Evolutionary conservation across 2,329 filamentous ascomycete genomes (phyloP), one percentile per base, ranked within the genome.

Genomic region (Penicillium sp.): DNA sequence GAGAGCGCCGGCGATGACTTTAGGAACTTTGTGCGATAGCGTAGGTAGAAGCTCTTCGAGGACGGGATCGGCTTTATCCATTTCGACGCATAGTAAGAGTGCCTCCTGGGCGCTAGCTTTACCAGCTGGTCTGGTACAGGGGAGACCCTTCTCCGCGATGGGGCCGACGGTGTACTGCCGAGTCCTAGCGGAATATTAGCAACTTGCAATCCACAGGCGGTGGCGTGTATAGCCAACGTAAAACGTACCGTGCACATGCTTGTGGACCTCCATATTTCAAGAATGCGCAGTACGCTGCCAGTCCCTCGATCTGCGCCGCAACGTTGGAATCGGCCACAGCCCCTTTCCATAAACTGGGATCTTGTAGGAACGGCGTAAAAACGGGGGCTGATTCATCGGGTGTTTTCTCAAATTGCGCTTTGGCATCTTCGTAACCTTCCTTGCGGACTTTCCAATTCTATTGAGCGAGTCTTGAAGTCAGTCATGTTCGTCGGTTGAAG

Each of bases 361-460:
- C 94, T 69, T 88, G 85, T 56, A 94, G 75, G 67, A 97, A 99
- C 1, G 93, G 90, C 63, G 85, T 83, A 65, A 99, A 96, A 33
- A 86, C 86, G 12, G 91, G 86, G 69, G 95, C 89, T 63, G 85
- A 83, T 70, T 97, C 93, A 74, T 92, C 87, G 56, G 90, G 86
- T 6, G 92, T 90, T 53, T 84, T 79, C 69, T 91, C 87, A 72
- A 99, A 97, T 62, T 87, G 84, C 72, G 94, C 92, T 38, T 88
- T 84, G 18, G 90, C 92, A 62, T 94, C 90, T 80, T 99, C 94
- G 70, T 97, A 99, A 48, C 86, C 94, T 68, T 85, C 85, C 76
- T 99, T 99, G 67, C 94, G 85, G 39, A 95, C 92, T 81, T 99
- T 99, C 94, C 94, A 99, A 67, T 89, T 84, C 88, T 89, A 65